Percentiles rank a stretch among this genome's conserved stretches.
These are phyloP conservation scores for Ogataea dorogensis DNA, from an alignment of 805 yeast species.

Conservation along the genomic window DNA sequence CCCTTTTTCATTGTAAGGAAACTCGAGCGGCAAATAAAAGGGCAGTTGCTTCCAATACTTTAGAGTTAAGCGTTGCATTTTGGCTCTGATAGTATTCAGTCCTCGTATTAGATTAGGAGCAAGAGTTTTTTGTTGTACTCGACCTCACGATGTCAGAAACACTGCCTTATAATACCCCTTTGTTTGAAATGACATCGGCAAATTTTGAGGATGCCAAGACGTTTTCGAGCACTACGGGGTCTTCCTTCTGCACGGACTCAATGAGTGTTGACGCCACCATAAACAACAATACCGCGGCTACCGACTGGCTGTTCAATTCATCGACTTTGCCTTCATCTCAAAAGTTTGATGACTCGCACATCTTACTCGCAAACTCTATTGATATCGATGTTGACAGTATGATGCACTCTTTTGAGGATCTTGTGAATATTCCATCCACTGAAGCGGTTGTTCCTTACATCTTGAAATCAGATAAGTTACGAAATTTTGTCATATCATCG, in stretches of 20 bases:
- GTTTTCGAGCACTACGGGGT: background rate
- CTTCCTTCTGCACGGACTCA: constrained; percentile 1
- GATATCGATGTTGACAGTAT: too few relatives aligned
- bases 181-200: constrained; percentile 11
- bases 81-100: too few relatives aligned
- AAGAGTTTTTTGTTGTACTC: background rate
- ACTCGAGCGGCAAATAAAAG: background rate
- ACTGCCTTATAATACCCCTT: constrained; percentile 20
- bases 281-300: constrained; percentile 1
- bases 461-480: constrained; percentile 17
- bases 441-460: constrained; percentile 10
- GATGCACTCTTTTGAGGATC: too few relatives aligned
- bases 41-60: background rate
- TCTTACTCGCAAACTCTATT: constrained; percentile 1
- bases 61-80: too few relatives aligned
- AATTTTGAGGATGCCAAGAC: constrained; percentile 11
- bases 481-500: constrained; percentile 22
- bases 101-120: too few relatives aligned
- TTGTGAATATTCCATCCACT: too few relatives aligned
- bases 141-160: constrained; percentile 11
- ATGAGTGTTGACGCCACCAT: constrained; percentile 8
- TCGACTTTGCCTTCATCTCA: constrained; percentile 9
- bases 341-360: constrained; percentile 7
- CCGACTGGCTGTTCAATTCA: constrained; percentile 9
- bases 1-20: constrained; percentile 9